Evolutionary conservation across 2,329 filamentous ascomycete species (phyloP).

Genomic region (Chalaropsis ovoidea): DNA sequence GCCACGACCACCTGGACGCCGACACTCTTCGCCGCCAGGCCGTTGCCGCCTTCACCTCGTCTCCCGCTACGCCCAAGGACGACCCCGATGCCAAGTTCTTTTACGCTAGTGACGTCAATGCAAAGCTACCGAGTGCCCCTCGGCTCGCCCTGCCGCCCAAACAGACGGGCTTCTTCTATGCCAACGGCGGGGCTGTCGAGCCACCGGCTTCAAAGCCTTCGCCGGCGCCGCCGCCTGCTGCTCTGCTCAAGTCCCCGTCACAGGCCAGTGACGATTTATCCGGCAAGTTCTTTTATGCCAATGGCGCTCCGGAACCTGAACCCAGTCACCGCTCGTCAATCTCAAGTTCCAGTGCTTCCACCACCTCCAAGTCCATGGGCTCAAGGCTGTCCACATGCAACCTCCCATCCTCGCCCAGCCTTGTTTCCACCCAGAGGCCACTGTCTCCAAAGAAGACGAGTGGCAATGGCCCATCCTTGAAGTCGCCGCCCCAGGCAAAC

Average conservation of each 20-base stretch:
- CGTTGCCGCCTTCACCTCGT: slow-evolving; percentile 37
- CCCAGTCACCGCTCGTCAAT: slow-evolving; percentile 33
- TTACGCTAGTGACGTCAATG: slow-evolving; percentile 69
- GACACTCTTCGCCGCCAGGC: slow-evolving; percentile 27
- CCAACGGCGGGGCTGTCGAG: slow-evolving; percentile 41
- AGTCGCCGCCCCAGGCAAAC: slow-evolving; percentile 14
- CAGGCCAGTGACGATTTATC: slow-evolving; percentile 27
- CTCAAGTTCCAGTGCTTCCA: slow-evolving; percentile 40
- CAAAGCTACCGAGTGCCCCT: slow-evolving; percentile 33
- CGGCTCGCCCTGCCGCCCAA: slow-evolving; percentile 32
- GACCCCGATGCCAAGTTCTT: slow-evolving; percentile 66
- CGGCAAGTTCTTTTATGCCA: slow-evolving; percentile 67
- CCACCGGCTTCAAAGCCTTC: slow-evolving; percentile 30
- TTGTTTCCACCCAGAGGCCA: slow-evolving; percentile 19
- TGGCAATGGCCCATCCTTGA: slow-evolving; percentile 13
- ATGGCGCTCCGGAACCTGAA: slow-evolving; percentile 48
- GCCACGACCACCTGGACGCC: slow-evolving; percentile 28
- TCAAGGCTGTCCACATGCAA: slow-evolving; percentile 35
- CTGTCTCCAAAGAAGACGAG: slow-evolving; percentile 22
- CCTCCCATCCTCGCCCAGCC: slow-evolving; percentile 23
- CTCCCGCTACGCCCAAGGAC: slow-evolving; percentile 30
- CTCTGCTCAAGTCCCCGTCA: slow-evolving; percentile 18
- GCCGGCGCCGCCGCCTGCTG: slow-evolving; percentile 19
- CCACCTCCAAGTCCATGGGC: slow-evolving; percentile 34
- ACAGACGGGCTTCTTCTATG: slow-evolving; percentile 48